Base-by-base conservation (phyloP, 768 basidiomycete genomes). In the Terana coerulea region DNA sequence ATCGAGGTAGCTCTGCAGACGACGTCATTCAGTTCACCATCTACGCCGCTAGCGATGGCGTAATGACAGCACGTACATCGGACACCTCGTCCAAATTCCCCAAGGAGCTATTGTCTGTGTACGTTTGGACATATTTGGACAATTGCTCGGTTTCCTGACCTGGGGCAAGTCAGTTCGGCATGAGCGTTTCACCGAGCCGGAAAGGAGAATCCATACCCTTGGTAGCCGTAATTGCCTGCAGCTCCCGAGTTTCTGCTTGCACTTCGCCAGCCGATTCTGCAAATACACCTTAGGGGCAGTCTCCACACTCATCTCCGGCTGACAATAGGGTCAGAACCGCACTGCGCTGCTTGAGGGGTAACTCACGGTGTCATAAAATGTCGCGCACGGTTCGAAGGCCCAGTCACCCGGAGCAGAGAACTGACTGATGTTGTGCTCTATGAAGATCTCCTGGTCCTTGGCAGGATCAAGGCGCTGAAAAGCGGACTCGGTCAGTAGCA, bases 311-410 rank as follows among this genome's bases (percentile, higher is more conserved):
- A 91, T 77, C 5, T 75, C 78, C 34, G 69, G 72, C 86, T 88
- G 55, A 5, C n/a, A 31, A 14, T 17, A 47, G 26, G 9, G 40
- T 52, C 37, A 43, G 11, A 39, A 21, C 1, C n/a, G 63, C 64
- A 31, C 17, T 30, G 26, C 28, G 30, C 30, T 21, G n/a, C 10
- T 24, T 2, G 12, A 41, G 9, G 14, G 17, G 29, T 24, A 7
- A 66, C 80, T 55, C 63, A 81, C 90, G 40, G 81, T 87, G 61
- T 93, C 91, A 63, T 93, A 92, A 57, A 87, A 81, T 47, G 69
- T 78, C 6, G 75, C 55, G 55, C 85, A 88, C 12, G 89, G 86
- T 62, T 92, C 89, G 59, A 91, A 93, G 36, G 54, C 66, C 84
- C 81, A 89, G 61, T 90, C 83, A 10, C 59, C 61, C 8, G 91